Evolutionary conservation across 495 filamentous ascomycete species (phyloP), one percentile per base, ranked within the genome.

Genomic region (Penicillium longicatenatum): DNA sequence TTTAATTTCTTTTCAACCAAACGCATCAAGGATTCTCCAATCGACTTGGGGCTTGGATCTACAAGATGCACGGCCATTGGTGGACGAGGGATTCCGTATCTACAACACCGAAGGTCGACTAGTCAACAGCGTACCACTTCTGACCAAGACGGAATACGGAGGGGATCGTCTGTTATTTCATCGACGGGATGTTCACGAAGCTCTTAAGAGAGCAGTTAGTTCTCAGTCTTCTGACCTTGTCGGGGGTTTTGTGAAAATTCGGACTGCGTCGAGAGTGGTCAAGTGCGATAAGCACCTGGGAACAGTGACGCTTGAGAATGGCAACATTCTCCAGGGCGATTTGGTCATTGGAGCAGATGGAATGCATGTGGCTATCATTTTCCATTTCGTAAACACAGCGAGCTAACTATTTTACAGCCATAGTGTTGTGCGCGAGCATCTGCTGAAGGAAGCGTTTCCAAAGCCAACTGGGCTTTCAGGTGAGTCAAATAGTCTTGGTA

Each of bases 271-370:
- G 0, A 48, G 64, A 8, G 69, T 72, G 0, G 17, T 57, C 0
- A 50, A 33, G 8, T 69, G 65, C 42, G 60, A 68, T 33, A 55
- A 53, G 7, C 39, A 59, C 0, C 20, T 41, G 5, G 69, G 70
- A 19, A 55, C 35, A 1, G 67, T 71, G 2, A 55, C 57, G 4
- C 59, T 75, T n/a, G 58, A 65, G 1, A 59, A 52, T 37, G 70
- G 73, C 3, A 68, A 69, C 1, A 41, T 48, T 0, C 1, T 71
- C 1, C 17, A 30, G 0, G 68, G 55, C 0, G 68, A 75, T 51
- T 60, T 77, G 2, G 67, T 83, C 1, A 48, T 85, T 35, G 81
- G 81, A 0, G 75, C 81, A 0, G 82, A 84, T 62, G 80, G 80
- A 19, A 73, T 81, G 62, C 59, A 20, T 54, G 31, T 33, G 62